Evolutionary conservation across 2,329 filamentous ascomycete species (phyloP), one percentile per base, ranked within the genome.

Genomic region (Penicillium concentricum): DNA sequence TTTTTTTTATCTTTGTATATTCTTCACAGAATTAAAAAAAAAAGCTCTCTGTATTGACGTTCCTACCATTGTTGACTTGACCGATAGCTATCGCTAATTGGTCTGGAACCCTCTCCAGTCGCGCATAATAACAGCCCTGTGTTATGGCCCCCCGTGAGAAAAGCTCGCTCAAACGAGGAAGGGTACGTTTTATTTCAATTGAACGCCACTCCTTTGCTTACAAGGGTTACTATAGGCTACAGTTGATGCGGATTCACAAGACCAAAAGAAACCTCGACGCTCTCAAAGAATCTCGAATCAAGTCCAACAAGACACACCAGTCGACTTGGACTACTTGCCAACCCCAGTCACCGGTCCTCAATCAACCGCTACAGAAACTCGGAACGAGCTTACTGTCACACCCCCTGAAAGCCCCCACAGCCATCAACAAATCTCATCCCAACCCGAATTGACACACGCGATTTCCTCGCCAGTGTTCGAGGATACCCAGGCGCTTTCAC

Each of bases 161-260:
- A 80, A 92, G 88, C 79, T 88, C 90, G 78, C 85, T 94, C 79
- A 96, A 96, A 81, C 87, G 91, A 72, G 84, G 80, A 66, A 84
- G 88, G 75, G 91, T 94, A 81, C 72, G 84, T 61, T 62, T 43
- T 41, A 48, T 22, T 38, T 55, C 63, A 57, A 53, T 57, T 60
- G 49, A 55, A 55, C 60, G 56, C 61, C 32, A 49, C 49, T 65
- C 45, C 50, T 59, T 51, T 60, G 20, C 62, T 61, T 53, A 64
- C 70, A 55, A 67, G 63, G 61, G 35, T 58, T 32, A 46, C 42
- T 71, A 63, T 75, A 92, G 89, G 83, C 80, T 65, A 90, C 88
- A 41, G 79, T 83, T 50, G 86, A 84, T 65, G 84, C 87, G 54
- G 81, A 84, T 65, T 69, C 68, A 38, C 73, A 76, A 26, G 45